Base-by-base conservation (phyloP, 2,329 filamentous ascomycete genomes). In the Colletotrichum filicis region DNA sequence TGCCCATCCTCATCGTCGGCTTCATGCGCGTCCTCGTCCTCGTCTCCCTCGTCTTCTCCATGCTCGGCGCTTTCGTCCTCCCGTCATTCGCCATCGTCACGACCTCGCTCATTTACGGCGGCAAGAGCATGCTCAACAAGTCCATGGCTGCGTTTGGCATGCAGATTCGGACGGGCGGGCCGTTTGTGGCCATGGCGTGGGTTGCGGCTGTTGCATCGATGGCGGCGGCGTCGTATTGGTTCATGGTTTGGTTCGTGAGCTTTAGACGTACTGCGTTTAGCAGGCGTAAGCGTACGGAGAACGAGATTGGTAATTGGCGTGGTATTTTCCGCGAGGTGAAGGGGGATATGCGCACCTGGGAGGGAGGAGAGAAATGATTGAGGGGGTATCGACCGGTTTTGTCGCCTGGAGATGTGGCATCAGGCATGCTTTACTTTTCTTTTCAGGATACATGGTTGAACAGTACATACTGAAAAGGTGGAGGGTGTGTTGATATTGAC, bases 201-300 rank as follows among this genome's bases (percentile, higher is more conserved):
- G 73, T 75, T 6, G 69, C 75, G 0, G 72, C 76, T 11, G 76
- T 74, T 1, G 64, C 76, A 4, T 58, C 73, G 0, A 32, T 61
- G 58, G 30, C 71, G 0, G 70, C 74, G 3, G 70, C 64, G 1
- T 19, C 26, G 8, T 78, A 75, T 37, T 79, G 77, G 77, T 75
- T 76, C 56, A 49, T 60, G 26, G 66, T 79, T 2, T 79, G 77
- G 77, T 78, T 78, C 16, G 76, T 79, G 8, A 75, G 76, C 65
- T 75, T 77, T 46, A 70, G 77, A 11, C 32, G 69, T 19, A 76
- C 74, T 4, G 68, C 76, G 1, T 75, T 77, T 30, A 76, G 73
- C 63, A 74, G 77, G 28, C 57, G 77, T 26, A 52, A 32, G 42
- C 72, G 77, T 2, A 77, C 76, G 0, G 59, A 69, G 52, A 55